Conservation (phyloP, 2,329 filamentous ascomycete genomes). For the Endoconidiophora polonica region DNA sequence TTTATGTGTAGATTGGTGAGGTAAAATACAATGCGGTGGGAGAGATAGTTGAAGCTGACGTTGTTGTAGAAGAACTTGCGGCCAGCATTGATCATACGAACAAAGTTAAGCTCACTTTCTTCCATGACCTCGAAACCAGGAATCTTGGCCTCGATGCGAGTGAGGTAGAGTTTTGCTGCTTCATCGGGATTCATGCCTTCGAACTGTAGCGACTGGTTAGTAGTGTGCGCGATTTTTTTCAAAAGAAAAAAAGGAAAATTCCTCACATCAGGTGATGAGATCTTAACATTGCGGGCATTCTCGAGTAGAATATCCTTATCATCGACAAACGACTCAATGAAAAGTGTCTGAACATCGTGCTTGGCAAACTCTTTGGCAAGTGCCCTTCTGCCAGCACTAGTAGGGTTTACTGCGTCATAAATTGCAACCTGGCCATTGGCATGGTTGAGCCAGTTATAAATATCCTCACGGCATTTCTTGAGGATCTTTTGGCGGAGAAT, state of each 20-base stretch:
- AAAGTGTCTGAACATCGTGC: slow-evolving; percentile 90
- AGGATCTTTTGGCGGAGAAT: slow-evolving; percentile 91
- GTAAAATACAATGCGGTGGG: slow-evolving; percentile 95
- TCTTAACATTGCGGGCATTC: slow-evolving; percentile 94
- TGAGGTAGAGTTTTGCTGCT: slow-evolving; percentile 79
- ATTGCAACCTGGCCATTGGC: slow-evolving; percentile 98
- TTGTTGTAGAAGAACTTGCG: slow-evolving; percentile 92
- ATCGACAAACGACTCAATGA: slow-evolving; percentile 90
- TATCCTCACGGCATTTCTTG: slow-evolving; percentile 93
- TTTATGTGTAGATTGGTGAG: slow-evolving; percentile 97
- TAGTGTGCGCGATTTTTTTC: slow-evolving; percentile 3
- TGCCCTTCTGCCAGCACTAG: slow-evolving; percentile 62
- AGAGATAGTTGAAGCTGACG: slow-evolving; percentile 88
- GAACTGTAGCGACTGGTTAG: slow-evolving; percentile 37
- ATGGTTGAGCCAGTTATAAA: slow-evolving; percentile 88
- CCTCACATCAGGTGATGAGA: slow-evolving; percentile 80
- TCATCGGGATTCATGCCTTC: slow-evolving; percentile 82
- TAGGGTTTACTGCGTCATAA: slow-evolving; percentile 93
- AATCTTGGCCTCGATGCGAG: slow-evolving; percentile 79
- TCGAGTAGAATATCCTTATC: slow-evolving; percentile 89
- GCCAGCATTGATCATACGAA: slow-evolving; percentile 98
- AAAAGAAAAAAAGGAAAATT: not conserved
- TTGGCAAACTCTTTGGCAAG: slow-evolving; percentile 95
- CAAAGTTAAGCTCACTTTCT: slow-evolving; percentile 84
- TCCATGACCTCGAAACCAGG: slow-evolving; percentile 95